phyloP scores from a whole-genome alignment of 306 rosid genomes.

The Acmispon strigosus region DNA sequence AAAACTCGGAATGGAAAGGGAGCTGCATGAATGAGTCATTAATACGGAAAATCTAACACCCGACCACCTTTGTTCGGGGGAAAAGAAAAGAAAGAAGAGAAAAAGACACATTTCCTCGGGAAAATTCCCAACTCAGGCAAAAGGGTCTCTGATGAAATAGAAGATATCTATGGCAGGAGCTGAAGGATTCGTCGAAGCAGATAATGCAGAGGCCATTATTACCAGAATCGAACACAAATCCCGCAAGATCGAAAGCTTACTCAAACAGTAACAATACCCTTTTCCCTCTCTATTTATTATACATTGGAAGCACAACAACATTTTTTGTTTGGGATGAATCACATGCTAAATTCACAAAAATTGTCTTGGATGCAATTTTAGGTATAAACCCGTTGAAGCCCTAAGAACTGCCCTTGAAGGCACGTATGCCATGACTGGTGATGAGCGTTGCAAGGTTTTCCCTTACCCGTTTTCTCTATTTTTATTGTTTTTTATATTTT shows the following conservation, averaged over 20 bases:
- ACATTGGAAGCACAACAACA: too few species aligned
- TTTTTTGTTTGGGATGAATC: neutral
- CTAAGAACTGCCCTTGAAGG: conserved; percentile 98
- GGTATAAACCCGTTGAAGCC: conserved; percentile 82
- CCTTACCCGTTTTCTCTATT: neutral
- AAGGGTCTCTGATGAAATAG: neutral
- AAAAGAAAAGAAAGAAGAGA: neutral
- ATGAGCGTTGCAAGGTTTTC: conserved; percentile 90
- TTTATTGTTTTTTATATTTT: neutral
- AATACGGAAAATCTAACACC: too few species aligned
- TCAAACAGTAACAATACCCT: conserved; percentile 56
- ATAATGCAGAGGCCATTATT: conserved; percentile 88
- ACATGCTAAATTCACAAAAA: neutral
- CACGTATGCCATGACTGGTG: conserved; percentile 72
- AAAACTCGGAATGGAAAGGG: too few species aligned
- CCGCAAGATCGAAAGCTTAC: conserved; percentile 89
- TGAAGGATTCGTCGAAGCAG: conserved; percentile 63
- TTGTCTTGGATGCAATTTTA: conserved; percentile 18
- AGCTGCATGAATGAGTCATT: too few species aligned
- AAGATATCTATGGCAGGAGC: conserved; percentile 46
- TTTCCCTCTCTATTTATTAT: neutral
- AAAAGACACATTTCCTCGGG: neutral
- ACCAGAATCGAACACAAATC: conserved; percentile 92
- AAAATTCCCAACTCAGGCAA: neutral
- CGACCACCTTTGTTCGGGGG: neutral